Base-by-base conservation (phyloP, 2,329 filamentous ascomycete genomes). In the Blastomyces silverae region DNA sequence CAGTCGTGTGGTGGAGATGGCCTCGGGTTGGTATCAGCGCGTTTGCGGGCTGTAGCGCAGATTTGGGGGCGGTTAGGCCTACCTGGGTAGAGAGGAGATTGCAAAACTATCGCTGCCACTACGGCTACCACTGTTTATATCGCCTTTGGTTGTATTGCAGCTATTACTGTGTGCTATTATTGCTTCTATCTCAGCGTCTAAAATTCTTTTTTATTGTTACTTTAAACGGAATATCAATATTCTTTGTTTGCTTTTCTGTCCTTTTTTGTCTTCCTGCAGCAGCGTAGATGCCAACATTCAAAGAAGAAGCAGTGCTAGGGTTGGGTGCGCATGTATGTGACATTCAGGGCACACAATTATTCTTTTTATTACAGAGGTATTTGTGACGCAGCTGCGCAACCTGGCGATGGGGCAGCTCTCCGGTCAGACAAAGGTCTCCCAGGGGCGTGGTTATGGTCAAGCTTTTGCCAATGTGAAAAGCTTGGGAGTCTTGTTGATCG, bases 391-490 rank as follows among this genome's bases (percentile, higher is more conserved):
- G 25, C 25, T 53, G 25, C 28, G 55, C 55, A 37, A 57, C 31
- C 55, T 6, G 56, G 57, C n/a, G 15, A 60, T 20, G 31, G 56
- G n/a, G 34, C 31, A 37, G 22, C 2, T 39, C 11, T 57, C 52
- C 3, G 42, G 58, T n/a, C 58, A 25, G 42, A 53, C 28, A 62
- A 28, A 52, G 28, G 46, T 53, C 34, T 55, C 31, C 61, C 48
- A 48, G 48, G 61, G 11, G 31, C 37, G 48, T 55, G 61, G 61
- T 39, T 62, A 20, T 44, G 31, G 61, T 62, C 61, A 62, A 62
- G 61, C 61, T 62, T 62, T 62, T 62, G 61, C 61, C 61, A 62
- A 62, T 62, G 59, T 52, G 53, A 52, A 62, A 62, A 53, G 61
- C 61, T 62, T 62, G 61, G 61, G 20, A 62, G 48, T 62, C 48